A percentile compares a stretch with the other conserved stretches of the same genome.
Evolutionary conservation across 2,329 filamentous ascomycete genomes (phyloP).

Genomic region (Stromatinia cepivora): DNA sequence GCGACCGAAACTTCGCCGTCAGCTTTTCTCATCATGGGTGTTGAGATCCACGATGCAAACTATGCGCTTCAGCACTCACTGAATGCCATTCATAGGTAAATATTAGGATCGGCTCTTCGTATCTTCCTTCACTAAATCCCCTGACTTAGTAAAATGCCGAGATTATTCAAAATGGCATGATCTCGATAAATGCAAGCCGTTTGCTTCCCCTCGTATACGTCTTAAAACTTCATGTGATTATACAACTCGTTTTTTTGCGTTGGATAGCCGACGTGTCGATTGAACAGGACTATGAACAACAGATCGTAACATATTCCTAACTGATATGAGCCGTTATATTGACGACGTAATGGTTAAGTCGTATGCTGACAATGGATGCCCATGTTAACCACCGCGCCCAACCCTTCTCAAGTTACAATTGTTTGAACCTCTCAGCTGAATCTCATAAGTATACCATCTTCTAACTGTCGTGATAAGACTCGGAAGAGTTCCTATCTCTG

Average conservation of each 20-base stretch:
- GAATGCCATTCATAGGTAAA: background rate
- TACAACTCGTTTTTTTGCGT: background rate
- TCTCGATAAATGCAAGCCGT: background rate
- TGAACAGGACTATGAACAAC: background rate
- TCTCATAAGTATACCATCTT: background rate
- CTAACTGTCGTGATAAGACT: background rate
- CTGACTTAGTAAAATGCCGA: background rate
- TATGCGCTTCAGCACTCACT: background rate
- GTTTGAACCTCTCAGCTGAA: background rate
- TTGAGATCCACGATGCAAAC: background rate
- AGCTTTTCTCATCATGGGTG: background rate
- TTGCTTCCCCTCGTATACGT: background rate
- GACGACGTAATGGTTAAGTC: background rate
- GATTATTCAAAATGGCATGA: background rate
- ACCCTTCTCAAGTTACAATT: background rate
- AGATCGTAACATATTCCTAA: background rate
- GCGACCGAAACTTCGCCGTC: background rate
- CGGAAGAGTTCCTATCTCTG: background rate
- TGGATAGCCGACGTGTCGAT: background rate
- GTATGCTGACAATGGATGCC: background rate
- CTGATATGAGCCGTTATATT: background rate
- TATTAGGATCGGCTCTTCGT: fast-evolving
- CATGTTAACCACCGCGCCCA: no score
- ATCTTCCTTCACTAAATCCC: background rate
- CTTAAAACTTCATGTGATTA: background rate